Base-by-base conservation (phyloP, 2,329 filamentous ascomycete genomes). In the Chaetomium globosum region DNA sequence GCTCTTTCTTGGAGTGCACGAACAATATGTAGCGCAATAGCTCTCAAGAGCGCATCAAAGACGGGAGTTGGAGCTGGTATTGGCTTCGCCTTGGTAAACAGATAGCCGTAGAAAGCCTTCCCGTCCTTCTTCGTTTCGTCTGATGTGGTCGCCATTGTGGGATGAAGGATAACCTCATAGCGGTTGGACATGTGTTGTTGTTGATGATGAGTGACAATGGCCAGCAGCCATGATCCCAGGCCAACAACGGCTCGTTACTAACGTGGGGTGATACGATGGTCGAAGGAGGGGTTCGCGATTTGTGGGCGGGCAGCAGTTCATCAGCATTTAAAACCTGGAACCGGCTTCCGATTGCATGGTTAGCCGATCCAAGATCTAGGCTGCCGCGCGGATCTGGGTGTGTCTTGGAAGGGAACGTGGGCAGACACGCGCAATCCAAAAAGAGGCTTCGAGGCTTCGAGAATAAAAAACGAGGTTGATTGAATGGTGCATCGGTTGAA, bases 1-100 rank as follows among this genome's bases (percentile, higher is more conserved):
- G 49, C 39, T 43, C 6, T 3, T 43, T 3, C 1, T 16, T 10
- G 8, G 23, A 3, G 26, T 19, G 48, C 53, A 77, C 87, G 78
- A 82, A 93, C 90, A 74, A 93, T 90, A 72, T 91, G 79, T 65
- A 83, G 82, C 53, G 86, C 89, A 70, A 93, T 86, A 36, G 88
- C 87, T 71, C 87, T 79, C 69, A 92, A 81, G 36, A 93, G 80
- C 62, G 87, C 86, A 75, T 90, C 84, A 31, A 93, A 82, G 53
- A 88, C 75, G 60, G 84, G 83, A 4, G 89, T 88, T 5, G 90
- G 86, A 56, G 83, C 36, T 6, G 70, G 71, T 8, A 72, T 70
- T 28, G 69, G 85, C 76, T 91, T 92, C 75, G 90, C 82, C 43
- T 80, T 77, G 69, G 87, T 83, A 73, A 90, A 91, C 72, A 93